phyloP scores from a whole-genome alignment of 1,284 basidiomycete genomes.

The Melampsora americana region DNA sequence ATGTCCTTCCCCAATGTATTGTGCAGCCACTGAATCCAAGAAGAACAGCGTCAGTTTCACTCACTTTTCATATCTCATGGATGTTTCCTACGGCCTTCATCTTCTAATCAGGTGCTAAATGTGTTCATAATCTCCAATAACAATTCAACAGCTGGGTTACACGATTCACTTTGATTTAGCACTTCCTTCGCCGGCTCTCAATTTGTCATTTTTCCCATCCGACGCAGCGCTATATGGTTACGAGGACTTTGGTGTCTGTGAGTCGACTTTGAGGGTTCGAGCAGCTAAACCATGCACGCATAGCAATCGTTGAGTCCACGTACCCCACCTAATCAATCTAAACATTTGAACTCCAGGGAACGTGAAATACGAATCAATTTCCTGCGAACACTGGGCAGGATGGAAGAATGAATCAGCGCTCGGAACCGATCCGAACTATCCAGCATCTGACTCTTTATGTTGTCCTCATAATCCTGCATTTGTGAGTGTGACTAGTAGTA shows the following conservation, averaged over 20 bases:
- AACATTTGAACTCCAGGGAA: constrained; percentile 10
- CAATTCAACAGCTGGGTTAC: background rate
- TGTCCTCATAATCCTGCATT: constrained; percentile 29
- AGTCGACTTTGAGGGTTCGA: background rate
- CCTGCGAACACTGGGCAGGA: constrained; percentile 32
- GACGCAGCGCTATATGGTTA: constrained; percentile 19
- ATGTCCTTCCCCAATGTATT: constrained; percentile 35
- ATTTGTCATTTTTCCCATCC: constrained; percentile 34
- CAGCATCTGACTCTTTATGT: constrained; percentile 17
- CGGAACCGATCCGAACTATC: constrained; percentile 19
- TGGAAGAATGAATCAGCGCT: constrained; percentile 25
- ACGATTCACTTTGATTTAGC: constrained; percentile 37
- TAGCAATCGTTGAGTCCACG: too few species aligned
- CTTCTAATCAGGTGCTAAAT: background rate
- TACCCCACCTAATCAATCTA: too few species aligned
- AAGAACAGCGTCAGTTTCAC: constrained; percentile 4
- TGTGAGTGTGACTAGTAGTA: background rate
- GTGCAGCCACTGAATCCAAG: constrained; percentile 14
- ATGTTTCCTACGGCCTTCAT: background rate
- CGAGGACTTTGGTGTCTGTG: constrained; percentile 36
- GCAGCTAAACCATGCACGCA: background rate
- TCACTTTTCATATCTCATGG: too few species aligned
- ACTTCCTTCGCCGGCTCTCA: constrained; percentile 32
- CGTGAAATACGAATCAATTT: constrained; percentile 24
- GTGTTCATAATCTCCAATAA: background rate